Base-by-base conservation (phyloP, 1,284 basidiomycete genomes). In the Butyriboletus appendiculatus region DNA sequence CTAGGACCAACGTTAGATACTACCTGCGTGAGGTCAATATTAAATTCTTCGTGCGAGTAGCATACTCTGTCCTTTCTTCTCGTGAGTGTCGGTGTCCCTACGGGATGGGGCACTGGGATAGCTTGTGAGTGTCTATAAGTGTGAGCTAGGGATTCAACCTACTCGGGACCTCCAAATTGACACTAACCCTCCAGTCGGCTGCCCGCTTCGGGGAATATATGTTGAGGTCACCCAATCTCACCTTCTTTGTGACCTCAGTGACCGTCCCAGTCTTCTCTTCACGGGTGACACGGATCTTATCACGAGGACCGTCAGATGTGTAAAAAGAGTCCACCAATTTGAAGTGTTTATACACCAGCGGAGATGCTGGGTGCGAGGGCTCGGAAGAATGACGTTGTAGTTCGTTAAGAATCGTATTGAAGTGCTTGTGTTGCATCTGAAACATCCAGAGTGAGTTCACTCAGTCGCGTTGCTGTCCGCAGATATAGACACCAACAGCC, bases 11-110 rank as follows among this genome's bases (percentile, higher is more conserved):
- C 59, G 11, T 32, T 73, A 14, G 85, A 77, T 8, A 83, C 85
- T 46, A 99, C 96, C 70, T 96, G 93, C 0, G 96, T 99, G 44
- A 99, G 79, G 73, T 99, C 96, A 59, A 99, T 89, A 62, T 81
- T 81, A 69, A 94, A 94, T 58, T 96, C 86, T 73, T 98, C 94
- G 72, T 98, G 96, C 2, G 86, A 76, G 70, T 99, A 99, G 61
- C 91, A 92, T 65, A 98, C 79, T 35, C 97, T 81, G 71, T 99
- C 94, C 75, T 97, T 99, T 74, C 81, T 81, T 57, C 92, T 83
- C 30, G 81, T 80, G 59, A 81, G 75, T 2, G 77, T 77, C 0
- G 85, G 73, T 5, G 77, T 68, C 4, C 87, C 87, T 51, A 83
- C 59, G 0, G 88, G 87, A 62, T 84, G 85, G 2, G 75, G 58